Conservation (phyloP, 176 grass and related monocot species). For the Tillandsia fasciculata region DNA sequence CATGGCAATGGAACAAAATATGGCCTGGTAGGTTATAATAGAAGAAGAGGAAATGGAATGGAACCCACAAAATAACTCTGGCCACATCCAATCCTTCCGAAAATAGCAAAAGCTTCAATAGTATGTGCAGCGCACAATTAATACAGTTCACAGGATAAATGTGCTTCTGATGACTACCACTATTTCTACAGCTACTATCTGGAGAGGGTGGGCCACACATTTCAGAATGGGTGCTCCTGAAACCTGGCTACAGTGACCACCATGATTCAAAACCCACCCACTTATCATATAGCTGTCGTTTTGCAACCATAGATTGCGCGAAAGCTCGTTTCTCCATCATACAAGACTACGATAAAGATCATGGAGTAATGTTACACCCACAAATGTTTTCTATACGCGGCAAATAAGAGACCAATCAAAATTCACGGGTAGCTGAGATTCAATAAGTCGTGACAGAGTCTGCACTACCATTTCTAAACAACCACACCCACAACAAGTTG, state of each 20-base stretch:
- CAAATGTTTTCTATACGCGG: too few species aligned
- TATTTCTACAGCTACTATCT: background rate
- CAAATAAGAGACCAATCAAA: too few species aligned
- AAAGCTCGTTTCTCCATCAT: conserved; percentile 25
- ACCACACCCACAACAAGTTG: too few species aligned
- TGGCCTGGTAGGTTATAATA: too few species aligned
- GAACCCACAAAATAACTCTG: background rate
- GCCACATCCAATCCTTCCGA: background rate
- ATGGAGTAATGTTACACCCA: too few species aligned
- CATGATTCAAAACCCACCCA: conserved; percentile 21
- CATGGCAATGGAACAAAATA: too few species aligned
- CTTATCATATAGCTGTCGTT: conserved; percentile 42
- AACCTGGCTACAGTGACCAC: conserved; percentile 40
- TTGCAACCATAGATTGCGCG: conserved; percentile 13
- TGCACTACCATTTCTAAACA: too few species aligned
- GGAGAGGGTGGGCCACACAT: conserved; percentile 18
- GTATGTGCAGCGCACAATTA: background rate
- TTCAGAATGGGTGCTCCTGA: conserved; percentile 41
- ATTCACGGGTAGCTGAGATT: too few species aligned
- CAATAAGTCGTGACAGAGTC: too few species aligned
- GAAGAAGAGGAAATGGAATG: too few species aligned
- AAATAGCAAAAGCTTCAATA: background rate
- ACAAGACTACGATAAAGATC: background rate
- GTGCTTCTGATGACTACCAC: background rate
- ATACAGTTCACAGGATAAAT: conserved; percentile 2